Percentiles rank a stretch among this genome's conserved stretches.
Evolutionary conservation across 2,329 filamentous ascomycete species (phyloP).

Genomic region (Parastagonospora avenae): DNA sequence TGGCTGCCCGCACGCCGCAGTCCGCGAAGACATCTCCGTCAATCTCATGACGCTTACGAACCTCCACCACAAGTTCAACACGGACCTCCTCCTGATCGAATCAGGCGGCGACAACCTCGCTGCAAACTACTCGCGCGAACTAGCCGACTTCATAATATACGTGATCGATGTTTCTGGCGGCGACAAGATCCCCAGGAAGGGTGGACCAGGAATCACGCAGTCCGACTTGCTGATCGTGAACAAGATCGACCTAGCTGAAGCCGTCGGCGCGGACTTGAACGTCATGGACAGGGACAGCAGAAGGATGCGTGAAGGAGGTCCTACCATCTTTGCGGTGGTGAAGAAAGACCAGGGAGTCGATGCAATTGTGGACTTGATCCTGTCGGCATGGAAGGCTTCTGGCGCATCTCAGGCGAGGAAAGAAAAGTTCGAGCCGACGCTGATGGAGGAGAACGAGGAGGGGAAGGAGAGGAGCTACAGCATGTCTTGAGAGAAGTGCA

Average conservation of each 20-base stretch:
- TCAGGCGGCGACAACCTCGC: conserved; percentile 95
- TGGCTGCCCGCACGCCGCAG: conserved; percentile 94
- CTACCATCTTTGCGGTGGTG: conserved; percentile 96
- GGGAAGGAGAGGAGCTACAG: conserved; percentile 17
- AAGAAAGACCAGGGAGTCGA: conserved; percentile 86
- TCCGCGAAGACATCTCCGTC: conserved; percentile 92
- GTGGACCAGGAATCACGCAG: conserved; percentile 95
- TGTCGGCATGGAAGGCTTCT: conserved; percentile 91
- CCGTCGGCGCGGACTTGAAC: conserved; percentile 84
- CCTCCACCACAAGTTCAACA: conserved; percentile 77
- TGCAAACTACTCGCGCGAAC: conserved; percentile 92
- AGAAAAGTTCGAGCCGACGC: conserved; percentile 38
- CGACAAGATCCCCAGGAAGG: conserved; percentile 95
- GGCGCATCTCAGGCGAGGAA: conserved; percentile 64
- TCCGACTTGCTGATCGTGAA: conserved; percentile 93
- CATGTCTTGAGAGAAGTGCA: conserved; percentile 4
- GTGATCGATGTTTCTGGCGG: conserved; percentile 97
- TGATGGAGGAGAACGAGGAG: conserved; percentile 33
- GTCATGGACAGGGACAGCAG: conserved; percentile 96
- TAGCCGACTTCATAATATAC: conserved; percentile 98
- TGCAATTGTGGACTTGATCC: conserved; percentile 83
- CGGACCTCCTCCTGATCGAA: conserved; percentile 91
- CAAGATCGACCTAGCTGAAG: conserved; percentile 92
- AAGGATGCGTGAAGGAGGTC: conserved; percentile 93
- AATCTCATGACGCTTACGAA: conserved; percentile 93